phyloP scores from a whole-genome alignment of 345 rosid species.

The Litchi chinensis region DNA sequence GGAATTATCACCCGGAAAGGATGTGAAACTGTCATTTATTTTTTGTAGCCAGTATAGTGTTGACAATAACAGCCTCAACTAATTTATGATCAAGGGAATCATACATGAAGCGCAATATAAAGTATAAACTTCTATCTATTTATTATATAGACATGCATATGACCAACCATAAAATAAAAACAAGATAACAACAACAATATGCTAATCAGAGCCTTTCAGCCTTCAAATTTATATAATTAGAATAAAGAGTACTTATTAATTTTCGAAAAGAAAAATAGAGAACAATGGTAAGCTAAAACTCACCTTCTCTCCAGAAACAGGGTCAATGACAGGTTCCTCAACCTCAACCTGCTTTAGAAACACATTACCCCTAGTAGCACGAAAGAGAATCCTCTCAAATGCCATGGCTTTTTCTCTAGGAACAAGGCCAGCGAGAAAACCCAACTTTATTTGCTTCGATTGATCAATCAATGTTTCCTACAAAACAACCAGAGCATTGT shows the following conservation, averaged over 20 bases:
- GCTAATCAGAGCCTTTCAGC: background rate
- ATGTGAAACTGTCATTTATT: background rate
- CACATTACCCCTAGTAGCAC: slow-evolving; percentile 97
- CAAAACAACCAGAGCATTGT: slow-evolving; percentile 12
- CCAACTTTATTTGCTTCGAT: slow-evolving; percentile 90
- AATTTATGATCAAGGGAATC: background rate
- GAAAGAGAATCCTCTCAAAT: slow-evolving; percentile 94
- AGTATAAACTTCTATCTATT: background rate
- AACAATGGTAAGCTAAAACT: slow-evolving; percentile 14
- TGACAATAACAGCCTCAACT: background rate
- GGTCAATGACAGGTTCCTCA: slow-evolving; percentile 81
- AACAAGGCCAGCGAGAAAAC: slow-evolving; percentile 87
- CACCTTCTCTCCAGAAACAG: slow-evolving; percentile 93
- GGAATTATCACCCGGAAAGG: background rate
- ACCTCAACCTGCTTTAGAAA: slow-evolving; percentile 63
- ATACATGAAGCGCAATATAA: background rate
- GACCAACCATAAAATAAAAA: background rate
- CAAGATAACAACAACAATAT: background rate
- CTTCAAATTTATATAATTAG: background rate
- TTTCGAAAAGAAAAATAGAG: background rate
- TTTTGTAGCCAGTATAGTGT: background rate
- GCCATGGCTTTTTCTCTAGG: slow-evolving; percentile 87
- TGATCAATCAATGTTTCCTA: slow-evolving; percentile 69
- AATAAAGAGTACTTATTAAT: background rate
- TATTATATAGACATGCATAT: background rate